Conservation (phyloP, 306 rosid genomes). For the Vachellia collinsii region DNA sequence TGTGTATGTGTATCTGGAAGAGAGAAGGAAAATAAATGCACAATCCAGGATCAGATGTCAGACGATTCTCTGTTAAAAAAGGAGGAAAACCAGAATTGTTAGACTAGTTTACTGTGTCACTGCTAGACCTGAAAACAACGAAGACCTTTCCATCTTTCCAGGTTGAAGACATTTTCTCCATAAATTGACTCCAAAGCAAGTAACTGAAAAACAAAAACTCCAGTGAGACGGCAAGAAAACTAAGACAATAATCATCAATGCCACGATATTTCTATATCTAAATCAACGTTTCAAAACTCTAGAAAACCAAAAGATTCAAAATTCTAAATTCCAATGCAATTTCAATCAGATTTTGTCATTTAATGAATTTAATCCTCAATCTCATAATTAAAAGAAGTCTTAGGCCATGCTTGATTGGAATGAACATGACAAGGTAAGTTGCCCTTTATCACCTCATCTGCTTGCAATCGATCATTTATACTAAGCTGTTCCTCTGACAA, state of each 20-base stretch:
- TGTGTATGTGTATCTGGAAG: constrained; percentile 57
- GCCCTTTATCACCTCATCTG: constrained; percentile 66
- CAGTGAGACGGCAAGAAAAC: constrained; percentile 28
- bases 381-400: neutral
- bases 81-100: neutral
- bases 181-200: constrained; percentile 86
- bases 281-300: constrained; percentile 8
- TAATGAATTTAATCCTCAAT: neutral
- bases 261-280: constrained; percentile 6
- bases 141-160: constrained; percentile 60
- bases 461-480: constrained; percentile 74
- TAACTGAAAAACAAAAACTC: constrained; percentile 52
- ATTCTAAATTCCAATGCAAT: neutral
- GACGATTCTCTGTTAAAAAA: constrained; percentile 5
- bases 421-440: neutral
- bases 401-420: neutral
- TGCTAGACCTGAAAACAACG: constrained; percentile 73
- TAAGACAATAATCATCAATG: constrained; percentile 3
- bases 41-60: constrained; percentile 12
- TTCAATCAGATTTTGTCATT: neutral
- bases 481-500: constrained; percentile 61
- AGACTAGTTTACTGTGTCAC: constrained; percentile 24
- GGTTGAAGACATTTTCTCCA: constrained; percentile 64
- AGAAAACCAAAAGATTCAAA: neutral
- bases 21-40: neutral